A percentile compares a stretch with the other conserved stretches of the same genome.
phyloP scores from a whole-genome alignment of 306 rosid genomes.

The Fragaria vesca region DNA sequence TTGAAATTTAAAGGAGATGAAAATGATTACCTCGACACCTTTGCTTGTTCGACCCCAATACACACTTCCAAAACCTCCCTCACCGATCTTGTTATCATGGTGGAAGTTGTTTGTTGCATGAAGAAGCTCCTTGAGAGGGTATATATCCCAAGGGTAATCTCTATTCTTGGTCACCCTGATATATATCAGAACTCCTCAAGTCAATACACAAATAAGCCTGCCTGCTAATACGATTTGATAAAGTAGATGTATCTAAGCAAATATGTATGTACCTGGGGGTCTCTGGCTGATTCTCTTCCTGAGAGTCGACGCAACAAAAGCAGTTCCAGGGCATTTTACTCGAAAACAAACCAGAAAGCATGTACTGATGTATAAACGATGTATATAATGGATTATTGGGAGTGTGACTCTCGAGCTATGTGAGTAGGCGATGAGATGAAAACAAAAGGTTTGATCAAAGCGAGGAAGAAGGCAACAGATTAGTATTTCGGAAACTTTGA shows the following conservation, averaged over 20 bases:
- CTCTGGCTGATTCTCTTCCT: conserved; percentile 28
- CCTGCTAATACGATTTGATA: neutral
- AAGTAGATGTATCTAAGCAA: neutral
- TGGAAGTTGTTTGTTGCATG: conserved; percentile 83
- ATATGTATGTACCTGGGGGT: conserved; percentile 35
- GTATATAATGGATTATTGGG: conserved; percentile 3
- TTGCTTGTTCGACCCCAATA: conserved; percentile 78
- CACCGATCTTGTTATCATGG: conserved; percentile 82
- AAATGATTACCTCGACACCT: conserved; percentile 58
- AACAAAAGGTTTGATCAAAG: conserved; percentile 23
- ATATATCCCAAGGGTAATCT: conserved; percentile 85
- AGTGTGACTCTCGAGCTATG: neutral
- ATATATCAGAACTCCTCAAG: neutral
- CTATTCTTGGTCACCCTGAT: conserved; percentile 28
- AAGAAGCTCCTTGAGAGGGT: conserved; percentile 78
- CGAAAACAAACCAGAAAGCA: conserved; percentile 16
- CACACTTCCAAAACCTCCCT: conserved; percentile 94
- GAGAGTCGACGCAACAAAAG: conserved; percentile 39
- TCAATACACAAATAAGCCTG: neutral
- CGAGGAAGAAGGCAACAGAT: conserved; percentile 29
- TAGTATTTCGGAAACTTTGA: conserved; percentile 40
- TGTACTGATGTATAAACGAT: neutral
- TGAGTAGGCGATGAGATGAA: conserved; percentile 18
- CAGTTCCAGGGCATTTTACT: conserved; percentile 48
- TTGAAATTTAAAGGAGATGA: neutral